Conservation (phyloP, 768 basidiomycete species). For the Pleurotus giganteus region DNA sequence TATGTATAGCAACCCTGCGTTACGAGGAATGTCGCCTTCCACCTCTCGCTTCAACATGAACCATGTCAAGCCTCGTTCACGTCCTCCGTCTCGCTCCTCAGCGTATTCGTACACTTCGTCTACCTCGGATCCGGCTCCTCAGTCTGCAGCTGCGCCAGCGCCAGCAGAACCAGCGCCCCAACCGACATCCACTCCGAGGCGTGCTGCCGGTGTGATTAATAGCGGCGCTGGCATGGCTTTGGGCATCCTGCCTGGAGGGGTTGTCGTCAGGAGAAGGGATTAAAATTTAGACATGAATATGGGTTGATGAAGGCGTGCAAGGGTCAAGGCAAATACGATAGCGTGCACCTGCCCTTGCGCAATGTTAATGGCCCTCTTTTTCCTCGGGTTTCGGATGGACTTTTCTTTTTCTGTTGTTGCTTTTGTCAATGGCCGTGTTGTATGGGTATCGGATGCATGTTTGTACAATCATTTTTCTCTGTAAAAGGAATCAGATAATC, state of each 20-base stretch:
- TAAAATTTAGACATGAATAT: too few species aligned
- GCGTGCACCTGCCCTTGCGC: too few species aligned
- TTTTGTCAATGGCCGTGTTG: too few species aligned
- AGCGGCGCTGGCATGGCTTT: neutral
- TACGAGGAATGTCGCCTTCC: neutral
- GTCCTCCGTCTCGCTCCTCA: neutral
- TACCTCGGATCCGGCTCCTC: neutral
- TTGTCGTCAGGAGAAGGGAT: constrained; percentile 1
- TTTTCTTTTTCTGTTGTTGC: too few species aligned
- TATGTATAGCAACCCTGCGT: constrained; percentile 8
- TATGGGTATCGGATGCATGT: too few species aligned
- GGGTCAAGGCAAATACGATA: too few species aligned
- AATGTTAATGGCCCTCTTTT: too few species aligned
- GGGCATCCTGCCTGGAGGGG: constrained; percentile 4
- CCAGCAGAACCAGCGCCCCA: neutral
- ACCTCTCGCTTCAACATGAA: neutral
- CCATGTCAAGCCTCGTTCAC: constrained; percentile 1
- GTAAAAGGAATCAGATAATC: too few species aligned
- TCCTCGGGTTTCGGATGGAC: too few species aligned
- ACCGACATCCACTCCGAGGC: neutral
- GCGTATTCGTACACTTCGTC: constrained; percentile 1
- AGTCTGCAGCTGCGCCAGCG: neutral
- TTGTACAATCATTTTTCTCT: too few species aligned
- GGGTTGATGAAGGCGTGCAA: too few species aligned
- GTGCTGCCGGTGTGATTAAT: constrained; percentile 4